phyloP scores from a whole-genome alignment of 2,329 filamentous ascomycete species.

The Grosmannia penicillata region DNA sequence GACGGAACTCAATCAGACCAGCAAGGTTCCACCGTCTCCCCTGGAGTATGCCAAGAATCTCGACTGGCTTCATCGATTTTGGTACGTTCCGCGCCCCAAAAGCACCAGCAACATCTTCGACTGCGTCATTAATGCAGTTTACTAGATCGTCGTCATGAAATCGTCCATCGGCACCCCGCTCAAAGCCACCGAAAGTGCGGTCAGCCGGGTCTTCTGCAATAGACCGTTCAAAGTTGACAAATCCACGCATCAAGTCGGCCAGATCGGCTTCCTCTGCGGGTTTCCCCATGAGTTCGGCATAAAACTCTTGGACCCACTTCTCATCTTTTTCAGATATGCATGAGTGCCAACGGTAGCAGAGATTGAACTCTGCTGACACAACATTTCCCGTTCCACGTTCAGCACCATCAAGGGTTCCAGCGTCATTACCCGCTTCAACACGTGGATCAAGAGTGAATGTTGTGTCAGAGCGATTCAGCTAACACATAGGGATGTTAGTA shows the following conservation, averaged over 20 bases:
- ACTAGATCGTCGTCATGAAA: slow-evolving; percentile 67
- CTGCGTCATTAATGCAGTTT: slow-evolving; percentile 48
- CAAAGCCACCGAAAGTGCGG: slow-evolving; percentile 51
- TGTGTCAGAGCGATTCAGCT: slow-evolving; percentile 52
- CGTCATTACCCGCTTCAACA: slow-evolving; percentile 45
- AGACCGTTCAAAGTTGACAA: slow-evolving; percentile 45
- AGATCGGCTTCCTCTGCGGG: slow-evolving; percentile 39
- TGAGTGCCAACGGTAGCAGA: slow-evolving; percentile 80
- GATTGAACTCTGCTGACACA: slow-evolving; percentile 78
- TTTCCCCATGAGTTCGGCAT: slow-evolving; percentile 46
- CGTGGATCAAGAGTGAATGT: slow-evolving; percentile 73
- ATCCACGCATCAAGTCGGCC: slow-evolving; percentile 44
- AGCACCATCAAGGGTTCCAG: slow-evolving; percentile 38
- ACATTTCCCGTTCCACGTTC: slow-evolving; percentile 66
- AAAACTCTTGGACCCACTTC: slow-evolving; percentile 62
- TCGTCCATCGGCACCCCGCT: slow-evolving; percentile 50
- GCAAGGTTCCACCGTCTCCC: slow-evolving; percentile 64
- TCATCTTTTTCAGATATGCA: slow-evolving; percentile 63
- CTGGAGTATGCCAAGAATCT: slow-evolving; percentile 69
- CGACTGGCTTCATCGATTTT: slow-evolving; percentile 55
- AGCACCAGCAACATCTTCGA: slow-evolving; percentile 63
- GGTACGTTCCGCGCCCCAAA: slow-evolving; percentile 66
- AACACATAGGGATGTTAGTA: neutral
- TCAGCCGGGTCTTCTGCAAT: slow-evolving; percentile 53
- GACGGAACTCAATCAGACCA: slow-evolving; percentile 71